Evolutionary conservation across 805 yeast genomes (phyloP), one percentile per base, ranked within the genome.

Genomic region (Ogataea methanolica): DNA sequence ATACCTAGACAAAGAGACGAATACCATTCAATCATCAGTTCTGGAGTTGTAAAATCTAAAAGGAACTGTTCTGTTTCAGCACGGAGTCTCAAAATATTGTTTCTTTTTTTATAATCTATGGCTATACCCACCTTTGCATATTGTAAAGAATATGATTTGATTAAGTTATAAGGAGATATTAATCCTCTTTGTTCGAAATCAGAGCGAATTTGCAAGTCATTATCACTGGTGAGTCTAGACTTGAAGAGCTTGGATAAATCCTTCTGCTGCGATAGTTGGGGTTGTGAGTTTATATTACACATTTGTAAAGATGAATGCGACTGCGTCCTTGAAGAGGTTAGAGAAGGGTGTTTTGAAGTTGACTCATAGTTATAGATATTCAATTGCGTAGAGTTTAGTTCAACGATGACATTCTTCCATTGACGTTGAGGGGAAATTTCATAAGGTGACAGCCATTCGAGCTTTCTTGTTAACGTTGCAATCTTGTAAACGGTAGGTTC

Each of bases 111-210:
- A 65, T 89, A 89, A 66, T 92, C 99, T 2, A 80, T 73, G 0
- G 98, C 97, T 14, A 89, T 70, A 0, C 99, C 99, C 40, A 88
- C 68, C 57, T 76, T 82, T 12, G 94, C 91, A 66, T 83, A 83
- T 65, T 94, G 98, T 36, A 92, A 72, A 2, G 96, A 82, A 64
- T 80, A 91, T 0, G 89, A 78, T 52, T 83, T 74, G n/a, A 76
- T 56, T 31, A 85, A 61, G 43, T 64, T 73, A 8, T 56, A 50
- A 17, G 64, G 54, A 8, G 63, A 53, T n/a, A 75, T 47, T 35
- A 63, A 59, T 19, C 59, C 59, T 22, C 48, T 44, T 21, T 55
- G 54, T 36, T 49, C 52, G 44, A 50, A 62, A 19, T 45, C 51
- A 17, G 46, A 39, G 22, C 55, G 43, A 11, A 62, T 58, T n/a